phyloP scores from a whole-genome alignment of 176 grass and related monocot species.

The Tillandsia fasciculata region DNA sequence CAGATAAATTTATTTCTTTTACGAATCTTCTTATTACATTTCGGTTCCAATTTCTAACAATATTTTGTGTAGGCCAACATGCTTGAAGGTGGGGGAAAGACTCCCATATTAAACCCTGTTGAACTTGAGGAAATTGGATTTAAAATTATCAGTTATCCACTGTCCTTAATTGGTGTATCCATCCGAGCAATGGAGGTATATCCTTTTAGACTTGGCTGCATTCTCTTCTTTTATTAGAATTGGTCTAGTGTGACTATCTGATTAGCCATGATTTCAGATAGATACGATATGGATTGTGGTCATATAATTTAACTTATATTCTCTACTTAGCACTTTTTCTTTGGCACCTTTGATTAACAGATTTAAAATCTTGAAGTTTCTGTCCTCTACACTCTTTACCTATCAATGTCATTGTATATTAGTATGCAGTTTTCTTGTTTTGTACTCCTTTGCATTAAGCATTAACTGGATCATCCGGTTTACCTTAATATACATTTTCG shows the following conservation, averaged over 20 bases:
- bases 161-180: constrained; percentile 88
- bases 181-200: constrained; percentile 98
- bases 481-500: background rate
- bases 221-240: constrained; percentile 7
- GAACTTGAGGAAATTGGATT: constrained; percentile 87
- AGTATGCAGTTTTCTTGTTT: background rate
- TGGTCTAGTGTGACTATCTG: background rate
- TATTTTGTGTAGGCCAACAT: constrained; percentile 69
- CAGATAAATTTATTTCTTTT: background rate
- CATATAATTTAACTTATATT: background rate
- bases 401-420: background rate
- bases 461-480: background rate
- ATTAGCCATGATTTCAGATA: background rate
- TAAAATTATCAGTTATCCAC: constrained; percentile 70
- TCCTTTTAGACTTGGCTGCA: background rate
- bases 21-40: background rate
- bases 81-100: constrained; percentile 97
- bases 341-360: background rate
- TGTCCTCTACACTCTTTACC: background rate
- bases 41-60: background rate
- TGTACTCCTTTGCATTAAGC: background rate
- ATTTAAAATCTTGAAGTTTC: background rate
- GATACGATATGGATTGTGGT: background rate
- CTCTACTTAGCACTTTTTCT: background rate
- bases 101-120: constrained; percentile 77